Evolutionary conservation across 257 asterid species (phyloP).

Genomic region (Euphrasia confusa): DNA sequence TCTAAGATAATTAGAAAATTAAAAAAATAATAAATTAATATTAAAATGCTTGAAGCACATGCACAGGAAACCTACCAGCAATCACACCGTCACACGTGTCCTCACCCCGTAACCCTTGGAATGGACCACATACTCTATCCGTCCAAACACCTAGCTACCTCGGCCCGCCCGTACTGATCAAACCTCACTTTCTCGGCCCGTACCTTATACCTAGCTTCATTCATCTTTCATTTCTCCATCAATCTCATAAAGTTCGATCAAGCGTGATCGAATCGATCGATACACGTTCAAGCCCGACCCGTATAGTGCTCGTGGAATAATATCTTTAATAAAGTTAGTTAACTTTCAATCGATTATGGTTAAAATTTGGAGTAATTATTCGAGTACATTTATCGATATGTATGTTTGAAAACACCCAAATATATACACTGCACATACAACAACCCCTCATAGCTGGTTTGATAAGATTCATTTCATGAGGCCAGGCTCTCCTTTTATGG

Average conservation of each 20-base stretch:
- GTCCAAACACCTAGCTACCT: not conserved
- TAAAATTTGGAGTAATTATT: too few relatives aligned
- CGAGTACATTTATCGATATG: too few relatives aligned
- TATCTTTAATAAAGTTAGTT: too few relatives aligned
- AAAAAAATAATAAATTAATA: not conserved
- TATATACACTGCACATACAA: not conserved
- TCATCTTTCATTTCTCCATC: too few relatives aligned
- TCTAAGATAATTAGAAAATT: not conserved
- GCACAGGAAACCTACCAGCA: constrained; percentile 25
- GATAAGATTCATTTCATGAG: constrained; percentile 1
- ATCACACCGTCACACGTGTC: constrained; percentile 39
- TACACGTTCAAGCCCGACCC: too few relatives aligned
- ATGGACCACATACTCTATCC: constrained; percentile 41
- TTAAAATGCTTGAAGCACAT: constrained; percentile 30
- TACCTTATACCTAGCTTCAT: not conserved
- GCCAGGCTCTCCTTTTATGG: constrained; percentile 8
- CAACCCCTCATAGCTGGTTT: not conserved
- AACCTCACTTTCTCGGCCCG: not conserved
- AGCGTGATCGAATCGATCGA: too few relatives aligned
- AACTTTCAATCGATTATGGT: too few relatives aligned
- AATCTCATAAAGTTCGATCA: too few relatives aligned
- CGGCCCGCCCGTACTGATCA: not conserved
- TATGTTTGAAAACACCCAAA: not conserved
- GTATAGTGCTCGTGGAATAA: too few relatives aligned
- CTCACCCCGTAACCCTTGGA: constrained; percentile 24